These are phyloP conservation scores for Argentina anserina DNA, from an alignment of 306 rosid genomes.

Conservation along the genomic window DNA sequence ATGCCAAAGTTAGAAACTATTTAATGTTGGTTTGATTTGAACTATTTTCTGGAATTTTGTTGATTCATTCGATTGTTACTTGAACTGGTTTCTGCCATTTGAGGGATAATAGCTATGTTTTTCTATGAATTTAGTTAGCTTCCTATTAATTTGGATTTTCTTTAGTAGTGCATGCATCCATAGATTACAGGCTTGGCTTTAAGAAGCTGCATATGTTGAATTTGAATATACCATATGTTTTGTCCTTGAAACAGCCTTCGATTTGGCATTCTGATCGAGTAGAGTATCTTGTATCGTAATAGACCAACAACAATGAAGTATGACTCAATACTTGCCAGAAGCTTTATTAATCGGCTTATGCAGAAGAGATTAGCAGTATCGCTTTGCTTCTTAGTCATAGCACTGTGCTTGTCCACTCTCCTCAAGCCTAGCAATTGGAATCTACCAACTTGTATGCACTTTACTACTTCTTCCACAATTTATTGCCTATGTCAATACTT, in stretches of 20 bases:
- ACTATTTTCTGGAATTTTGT: not conserved
- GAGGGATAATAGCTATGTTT: not conserved
- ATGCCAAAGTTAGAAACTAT: not conserved
- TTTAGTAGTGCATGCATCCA: not conserved
- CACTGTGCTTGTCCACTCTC: conserved; percentile 55
- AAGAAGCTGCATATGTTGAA: not conserved
- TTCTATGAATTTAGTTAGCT: not conserved
- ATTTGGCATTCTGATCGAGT: not conserved
- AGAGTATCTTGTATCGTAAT: conserved; percentile 1
- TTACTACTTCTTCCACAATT: not conserved
- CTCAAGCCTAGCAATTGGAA: conserved; percentile 55
- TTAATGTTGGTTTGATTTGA: not conserved
- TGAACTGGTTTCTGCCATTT: not conserved
- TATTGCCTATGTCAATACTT: not conserved
- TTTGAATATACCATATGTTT: not conserved
- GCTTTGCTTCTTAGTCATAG: conserved; percentile 41
- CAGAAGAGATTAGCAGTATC: conserved; percentile 75
- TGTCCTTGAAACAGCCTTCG: not conserved
- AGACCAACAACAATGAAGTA: conserved; percentile 33
- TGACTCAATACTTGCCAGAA: conserved; percentile 55
- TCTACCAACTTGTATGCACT: conserved; percentile 53
- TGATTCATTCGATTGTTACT: not conserved
- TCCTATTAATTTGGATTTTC: not conserved
- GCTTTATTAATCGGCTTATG: conserved; percentile 70
- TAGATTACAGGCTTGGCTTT: not conserved